A percentile compares a stretch with the other conserved stretches of the same genome.
These are phyloP conservation scores for Agaricus subrufescens DNA, from an alignment of 768 basidiomycete species.

Conservation along the genomic window DNA sequence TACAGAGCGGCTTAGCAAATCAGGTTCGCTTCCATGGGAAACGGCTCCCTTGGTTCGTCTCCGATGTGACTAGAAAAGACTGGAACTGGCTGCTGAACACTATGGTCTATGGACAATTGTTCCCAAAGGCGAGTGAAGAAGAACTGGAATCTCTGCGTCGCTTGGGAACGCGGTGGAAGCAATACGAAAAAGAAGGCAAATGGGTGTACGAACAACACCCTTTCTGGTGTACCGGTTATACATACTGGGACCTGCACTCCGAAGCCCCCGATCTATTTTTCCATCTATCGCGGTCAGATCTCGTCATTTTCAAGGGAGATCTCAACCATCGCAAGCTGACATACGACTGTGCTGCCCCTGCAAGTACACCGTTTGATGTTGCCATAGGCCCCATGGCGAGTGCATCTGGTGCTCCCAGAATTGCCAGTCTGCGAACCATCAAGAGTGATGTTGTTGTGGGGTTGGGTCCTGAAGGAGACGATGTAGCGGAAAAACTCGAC, in stretches of 20 bases:
- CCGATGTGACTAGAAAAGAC: conserved; percentile 88
- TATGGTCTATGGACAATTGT: conserved; percentile 89
- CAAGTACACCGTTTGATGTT: conserved; percentile 81
- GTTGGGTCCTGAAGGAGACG: conserved; percentile 63
- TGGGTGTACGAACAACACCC: conserved; percentile 95
- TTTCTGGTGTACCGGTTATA: conserved; percentile 96
- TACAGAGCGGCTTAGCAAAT: conserved; percentile 82
- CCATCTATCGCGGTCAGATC: conserved; percentile 82
- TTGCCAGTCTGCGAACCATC: conserved; percentile 86
- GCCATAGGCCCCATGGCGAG: conserved; percentile 93
- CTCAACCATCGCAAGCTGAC: conserved; percentile 90
- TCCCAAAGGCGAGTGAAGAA: conserved; percentile 74
- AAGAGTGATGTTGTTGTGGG: conserved; percentile 96
- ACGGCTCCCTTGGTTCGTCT: conserved; percentile 92
- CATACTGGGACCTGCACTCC: conserved; percentile 81
- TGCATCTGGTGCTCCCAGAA: conserved; percentile 79
- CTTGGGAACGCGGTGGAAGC: conserved; percentile 89
- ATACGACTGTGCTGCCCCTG: conserved; percentile 82
- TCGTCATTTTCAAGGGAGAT: conserved; percentile 94
- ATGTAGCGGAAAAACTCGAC: conserved; percentile 74
- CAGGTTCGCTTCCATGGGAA: conserved; percentile 94
- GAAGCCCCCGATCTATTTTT: conserved; percentile 92
- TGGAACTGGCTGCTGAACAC: conserved; percentile 90
- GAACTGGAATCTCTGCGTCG: conserved; percentile 78
- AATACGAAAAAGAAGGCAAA: conserved; percentile 89